phyloP scores from a whole-genome alignment of 2,329 filamentous ascomycete genomes.

The Paraconiothyrium brasiliense region DNA sequence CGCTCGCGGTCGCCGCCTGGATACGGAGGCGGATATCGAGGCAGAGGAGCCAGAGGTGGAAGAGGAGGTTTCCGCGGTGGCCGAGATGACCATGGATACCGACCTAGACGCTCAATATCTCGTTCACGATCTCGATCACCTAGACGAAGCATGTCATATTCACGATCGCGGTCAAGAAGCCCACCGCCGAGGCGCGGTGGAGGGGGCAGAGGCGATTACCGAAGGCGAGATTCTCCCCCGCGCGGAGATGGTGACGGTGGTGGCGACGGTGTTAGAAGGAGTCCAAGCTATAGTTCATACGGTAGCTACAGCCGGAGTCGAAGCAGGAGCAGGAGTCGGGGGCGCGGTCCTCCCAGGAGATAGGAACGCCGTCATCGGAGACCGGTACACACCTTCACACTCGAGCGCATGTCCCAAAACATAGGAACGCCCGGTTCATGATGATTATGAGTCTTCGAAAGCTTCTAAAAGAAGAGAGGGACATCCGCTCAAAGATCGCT shows the following conservation, averaged over 20 bases:
- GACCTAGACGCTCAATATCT: conserved; percentile 38
- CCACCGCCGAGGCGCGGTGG: conserved; percentile 41
- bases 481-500: no score
- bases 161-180: conserved; percentile 49
- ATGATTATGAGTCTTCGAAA: background rate
- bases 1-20: conserved; percentile 58
- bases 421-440: background rate
- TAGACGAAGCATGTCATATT: conserved; percentile 50
- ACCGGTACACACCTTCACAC: background rate
- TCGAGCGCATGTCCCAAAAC: background rate
- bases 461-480: no score
- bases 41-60: conserved; percentile 42
- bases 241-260: conserved; percentile 49
- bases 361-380: background rate
- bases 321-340: conserved; percentile 55
- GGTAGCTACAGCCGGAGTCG: conserved; percentile 63
- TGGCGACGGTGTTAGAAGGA: conserved; percentile 58
- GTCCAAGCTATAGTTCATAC: conserved; percentile 71
- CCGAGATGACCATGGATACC: conserved; percentile 41
- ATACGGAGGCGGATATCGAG: conserved; percentile 38
- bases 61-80: conserved; percentile 49
- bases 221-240: conserved; percentile 54
- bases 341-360: conserved; percentile 42
- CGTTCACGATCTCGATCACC: conserved; percentile 56
- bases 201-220: conserved; percentile 33